Evolutionary conservation across 2,329 filamentous ascomycete genomes (phyloP), one percentile per base, ranked within the genome.

Genomic region (Westerdykella sp.): DNA sequence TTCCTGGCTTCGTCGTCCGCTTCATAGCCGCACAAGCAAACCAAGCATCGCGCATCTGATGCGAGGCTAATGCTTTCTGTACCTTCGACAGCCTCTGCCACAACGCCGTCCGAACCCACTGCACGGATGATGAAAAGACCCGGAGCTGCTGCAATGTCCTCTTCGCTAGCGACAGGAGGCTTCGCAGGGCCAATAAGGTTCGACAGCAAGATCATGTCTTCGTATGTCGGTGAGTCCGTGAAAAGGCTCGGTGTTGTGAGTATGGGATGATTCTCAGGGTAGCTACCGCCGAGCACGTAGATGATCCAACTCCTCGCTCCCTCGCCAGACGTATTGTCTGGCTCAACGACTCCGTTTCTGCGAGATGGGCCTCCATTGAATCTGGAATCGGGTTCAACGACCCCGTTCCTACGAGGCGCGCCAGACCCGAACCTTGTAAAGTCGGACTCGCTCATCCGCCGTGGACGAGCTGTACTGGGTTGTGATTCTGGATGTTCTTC

Each of bases 131-230:
- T 71, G 61, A 77, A 83, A 7, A 83, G 53, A 2, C 81, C 81
- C 15, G 79, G 78, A 13, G 82, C 79, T 36, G 75, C 73, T 40
- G 76, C 75, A 21, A 85, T 73, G 54, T 85, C 82, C 43, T 80
- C 77, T 47, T 80, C 75, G 43, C 74, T 79, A 14, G 81, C 81
- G 40, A 85, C 82, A 3, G 81, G 81, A 2, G 81, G 81, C 57
- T 85, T 85, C 4, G 77, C 81, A 38, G 82, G 81, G 1, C 81
- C 82, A 13, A 85, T 69, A 10, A 85, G 71, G 11, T 80, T 80
- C 11, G 80, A 83, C 4, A 85, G 71, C 36, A 85, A 68, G 59
- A 84, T 77, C 81, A 85, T 85, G 53, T 85, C 81, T 63, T 85
- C 81, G 56, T 85, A 85, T 1, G 81, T 84, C 2, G 81, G 81